Conservation (phyloP, 306 rosid species). For the Quercus glauca region DNA sequence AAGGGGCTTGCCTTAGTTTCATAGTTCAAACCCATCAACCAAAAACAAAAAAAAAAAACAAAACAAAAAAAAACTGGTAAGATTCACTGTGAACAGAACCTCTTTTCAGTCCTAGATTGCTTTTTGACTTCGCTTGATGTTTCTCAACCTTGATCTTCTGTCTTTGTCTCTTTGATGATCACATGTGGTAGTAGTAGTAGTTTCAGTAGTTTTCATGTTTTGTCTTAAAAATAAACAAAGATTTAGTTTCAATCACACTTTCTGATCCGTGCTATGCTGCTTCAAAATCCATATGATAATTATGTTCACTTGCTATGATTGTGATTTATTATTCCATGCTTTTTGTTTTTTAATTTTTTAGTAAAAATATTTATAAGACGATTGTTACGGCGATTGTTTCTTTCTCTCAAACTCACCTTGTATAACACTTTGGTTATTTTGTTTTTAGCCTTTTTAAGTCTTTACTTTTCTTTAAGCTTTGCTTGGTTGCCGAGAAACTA, state of each 20-base stretch:
- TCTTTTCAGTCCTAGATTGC: conserved; percentile 12
- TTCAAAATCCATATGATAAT: background rate
- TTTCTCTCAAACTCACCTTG: background rate
- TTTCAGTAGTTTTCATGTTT: background rate
- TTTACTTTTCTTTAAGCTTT: background rate
- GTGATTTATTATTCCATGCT: background rate
- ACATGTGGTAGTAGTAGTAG: background rate
- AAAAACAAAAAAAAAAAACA: background rate
- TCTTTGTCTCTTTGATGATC: background rate
- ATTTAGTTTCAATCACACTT: background rate
- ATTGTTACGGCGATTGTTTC: background rate
- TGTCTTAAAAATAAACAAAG: background rate
- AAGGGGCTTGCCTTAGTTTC: conserved; percentile 27
- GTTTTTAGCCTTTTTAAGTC: background rate
- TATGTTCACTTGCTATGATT: background rate
- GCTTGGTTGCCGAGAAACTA: background rate
- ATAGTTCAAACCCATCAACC: conserved; percentile 9
- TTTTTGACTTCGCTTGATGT: conserved; percentile 16
- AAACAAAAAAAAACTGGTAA: conserved; percentile 42
- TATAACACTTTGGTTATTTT: too few relatives aligned
- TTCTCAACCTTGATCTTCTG: background rate
- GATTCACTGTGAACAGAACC: conserved; percentile 34
- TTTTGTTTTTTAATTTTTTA: background rate
- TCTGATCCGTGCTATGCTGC: conserved; percentile 9
- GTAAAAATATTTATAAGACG: too few relatives aligned